Base-by-base conservation (phyloP, 2,329 filamentous ascomycete species). In the Colletotrichum zoysiae region DNA sequence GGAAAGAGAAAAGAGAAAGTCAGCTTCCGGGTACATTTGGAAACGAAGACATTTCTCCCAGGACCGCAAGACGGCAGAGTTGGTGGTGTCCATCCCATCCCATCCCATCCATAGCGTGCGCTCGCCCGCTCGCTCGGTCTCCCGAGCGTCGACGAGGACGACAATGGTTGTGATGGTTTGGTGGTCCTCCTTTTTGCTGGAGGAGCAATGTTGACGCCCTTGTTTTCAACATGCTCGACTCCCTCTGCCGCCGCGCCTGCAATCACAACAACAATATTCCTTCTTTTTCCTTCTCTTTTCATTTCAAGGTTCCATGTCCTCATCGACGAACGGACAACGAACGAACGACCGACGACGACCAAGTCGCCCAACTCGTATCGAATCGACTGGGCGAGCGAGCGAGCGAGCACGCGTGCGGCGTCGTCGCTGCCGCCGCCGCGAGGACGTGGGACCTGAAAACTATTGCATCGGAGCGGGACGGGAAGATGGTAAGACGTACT, bases 401-500 rank as follows among this genome's bases (percentile, higher is more conserved):
- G 9, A 40, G n/a, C 9, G 16, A 23, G 35, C 46, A 9, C 35
- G 35, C 46, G 35, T 48, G n/a, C 59, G 44, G 30, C 18, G 30
- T 38, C 35, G 35, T 2, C 38, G 38, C 11, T 5, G 38, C 44
- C 42, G 44, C 44, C 60, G 60, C 35, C 59, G 23, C 35, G 48
- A 73, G 73, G 65, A 60, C 67, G 64, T 74, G 69, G 42, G 42
- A 60, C 57, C 65, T 57, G 42, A 38, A 38, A 30, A 44, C n/a
- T 56, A 53, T 51, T 35, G 59, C n/a, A 56, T 63, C 60, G 46
- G 33, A 53, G 46, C 62, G 53, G 62, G 16, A 35, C 60, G 48
- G 67, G 35, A 63, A 56, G 35, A 61, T 72, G 75, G 65, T 73
- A 73, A 46, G 78, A 90, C 90, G 80, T 91, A 92, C 90, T 91